Base-by-base conservation (phyloP, 805 yeast species). In the Pichia kluyveri region DNA sequence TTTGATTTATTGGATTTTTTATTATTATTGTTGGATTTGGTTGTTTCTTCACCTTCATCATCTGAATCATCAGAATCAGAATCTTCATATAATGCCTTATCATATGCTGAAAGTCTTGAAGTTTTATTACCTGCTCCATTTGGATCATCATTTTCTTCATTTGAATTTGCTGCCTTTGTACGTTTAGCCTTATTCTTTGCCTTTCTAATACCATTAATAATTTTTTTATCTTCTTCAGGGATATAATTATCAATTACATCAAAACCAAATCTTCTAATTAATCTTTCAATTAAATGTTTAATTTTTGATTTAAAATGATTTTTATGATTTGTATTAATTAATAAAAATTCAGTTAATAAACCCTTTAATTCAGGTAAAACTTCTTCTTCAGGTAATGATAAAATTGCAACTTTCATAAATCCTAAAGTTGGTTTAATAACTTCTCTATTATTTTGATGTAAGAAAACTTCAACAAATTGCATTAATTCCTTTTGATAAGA, bases 281-380 rank as follows among this genome's bases (percentile, higher is more conserved):
- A 71, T 58, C 98, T 79, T 72, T 93, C 99, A 53, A 93, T 72
- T 47, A 93, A 84, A 61, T 93, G 97, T 69, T 88, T 87, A 37
- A 93, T 91, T 66, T 87, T 91, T 14, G 90, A 78, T 63, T 87
- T 89, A 75, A 93, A 93, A 62, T 89, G 96, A 43, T 95, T 95
- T 60, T 88, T 87, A 67, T 91, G 97, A 63, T 90, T 97, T 63
- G 88, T 93, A 40, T 96, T 87, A 93, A 97, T 90, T 52, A 81
- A 80, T 77, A 93, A 72, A 59, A 93, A 74, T 57, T 86, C 83
- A 27, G 76, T 71, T 46, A 93, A 69, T 45, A 93, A 68, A 11
- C 77, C 81, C 34, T 73, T 73, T 57, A 91, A 75, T 56, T 82
- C 81, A 9, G 80, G 74, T 55, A 75, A 76, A 47, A 93, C 80